Conservation (phyloP, 768 basidiomycete species). For the Suillus variegatus region DNA sequence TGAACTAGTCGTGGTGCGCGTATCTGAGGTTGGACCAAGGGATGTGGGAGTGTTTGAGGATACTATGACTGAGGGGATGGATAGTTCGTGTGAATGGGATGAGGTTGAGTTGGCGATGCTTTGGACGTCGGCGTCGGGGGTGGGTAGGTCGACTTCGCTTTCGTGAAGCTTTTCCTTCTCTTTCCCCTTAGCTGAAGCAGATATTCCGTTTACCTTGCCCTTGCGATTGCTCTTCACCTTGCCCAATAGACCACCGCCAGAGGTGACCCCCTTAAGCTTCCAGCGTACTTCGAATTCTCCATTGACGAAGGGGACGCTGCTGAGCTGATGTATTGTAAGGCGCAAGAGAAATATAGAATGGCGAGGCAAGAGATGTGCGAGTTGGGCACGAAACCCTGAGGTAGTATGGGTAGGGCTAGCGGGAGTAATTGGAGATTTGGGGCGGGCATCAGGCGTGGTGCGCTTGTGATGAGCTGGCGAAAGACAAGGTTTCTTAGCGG, state of each 20-base stretch:
- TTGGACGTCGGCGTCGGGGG: slow-evolving; percentile 26
- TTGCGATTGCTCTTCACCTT: slow-evolving; percentile 35
- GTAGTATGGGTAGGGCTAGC: neutral
- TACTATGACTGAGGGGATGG: slow-evolving; percentile 30
- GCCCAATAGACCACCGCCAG: slow-evolving; percentile 42
- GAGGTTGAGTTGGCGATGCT: slow-evolving; percentile 30
- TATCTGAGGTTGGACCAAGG: neutral
- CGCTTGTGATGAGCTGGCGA: neutral
- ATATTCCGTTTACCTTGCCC: slow-evolving; percentile 12
- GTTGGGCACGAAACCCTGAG: slow-evolving; percentile 52
- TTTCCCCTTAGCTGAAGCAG: slow-evolving; percentile 8
- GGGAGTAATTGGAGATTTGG: neutral
- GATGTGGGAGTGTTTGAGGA: slow-evolving; percentile 23
- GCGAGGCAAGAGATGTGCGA: slow-evolving; percentile 60
- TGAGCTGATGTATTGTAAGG: slow-evolving; percentile 64
- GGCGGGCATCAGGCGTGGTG: neutral
- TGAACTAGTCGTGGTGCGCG: slow-evolving; percentile 24
- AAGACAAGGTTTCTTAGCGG: neutral
- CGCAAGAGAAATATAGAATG: slow-evolving; percentile 68
- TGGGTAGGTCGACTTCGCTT: slow-evolving; percentile 20
- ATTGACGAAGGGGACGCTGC: slow-evolving; percentile 68
- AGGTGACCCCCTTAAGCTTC: slow-evolving; percentile 64
- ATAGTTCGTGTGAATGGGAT: slow-evolving; percentile 18
- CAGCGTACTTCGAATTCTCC: slow-evolving; percentile 73
- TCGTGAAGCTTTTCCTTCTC: slow-evolving; percentile 10